A percentile compares a stretch with the other conserved stretches of the same genome.
phyloP scores from a whole-genome alignment of 306 rosid species.

The Datisca glomerata region DNA sequence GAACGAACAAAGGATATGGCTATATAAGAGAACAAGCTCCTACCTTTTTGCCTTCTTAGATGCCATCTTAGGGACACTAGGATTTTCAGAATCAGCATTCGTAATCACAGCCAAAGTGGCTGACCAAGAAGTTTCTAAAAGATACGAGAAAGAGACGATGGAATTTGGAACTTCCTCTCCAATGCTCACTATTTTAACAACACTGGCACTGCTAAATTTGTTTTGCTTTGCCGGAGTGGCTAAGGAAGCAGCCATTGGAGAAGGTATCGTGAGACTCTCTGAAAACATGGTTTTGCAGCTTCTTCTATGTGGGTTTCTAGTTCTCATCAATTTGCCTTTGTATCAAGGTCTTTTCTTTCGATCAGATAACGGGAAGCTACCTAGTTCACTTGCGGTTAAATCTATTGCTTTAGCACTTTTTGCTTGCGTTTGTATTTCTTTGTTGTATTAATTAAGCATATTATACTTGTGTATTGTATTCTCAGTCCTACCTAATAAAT shows the following conservation, averaged over 20 bases:
- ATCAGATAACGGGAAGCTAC: conserved; percentile 61
- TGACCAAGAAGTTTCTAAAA: conserved; percentile 40
- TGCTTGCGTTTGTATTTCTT: conserved; percentile 13
- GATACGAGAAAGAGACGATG: conserved; percentile 58
- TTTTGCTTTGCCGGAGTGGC: conserved; percentile 37
- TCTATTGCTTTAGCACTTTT: conserved; percentile 27
- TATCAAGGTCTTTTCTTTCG: conserved; percentile 62
- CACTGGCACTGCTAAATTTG: conserved; percentile 50
- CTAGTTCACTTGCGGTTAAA: conserved; percentile 33
- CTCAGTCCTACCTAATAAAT: no score
- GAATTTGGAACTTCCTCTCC: conserved; percentile 81
- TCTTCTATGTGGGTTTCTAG: conserved; percentile 40
- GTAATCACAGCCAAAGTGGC: conserved; percentile 52
- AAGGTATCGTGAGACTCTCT: conserved; percentile 12
- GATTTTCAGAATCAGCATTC: conserved; percentile 35
- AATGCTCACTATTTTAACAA: conserved; percentile 43
- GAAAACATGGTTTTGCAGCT: conserved; percentile 41
- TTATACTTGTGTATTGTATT: neutral
- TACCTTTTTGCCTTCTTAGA: conserved; percentile 51
- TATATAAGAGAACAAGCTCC: conserved; percentile 65
- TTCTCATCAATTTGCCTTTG: conserved; percentile 55
- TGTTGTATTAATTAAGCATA: conserved; percentile 8
- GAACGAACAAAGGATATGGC: conserved; percentile 72
- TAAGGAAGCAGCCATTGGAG: conserved; percentile 26
- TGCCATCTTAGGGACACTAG: conserved; percentile 30